Percentiles rank a stretch among this genome's conserved stretches.
Evolutionary conservation across 2,329 filamentous ascomycete species (phyloP).

Genomic region (Peltaster fructicola): DNA sequence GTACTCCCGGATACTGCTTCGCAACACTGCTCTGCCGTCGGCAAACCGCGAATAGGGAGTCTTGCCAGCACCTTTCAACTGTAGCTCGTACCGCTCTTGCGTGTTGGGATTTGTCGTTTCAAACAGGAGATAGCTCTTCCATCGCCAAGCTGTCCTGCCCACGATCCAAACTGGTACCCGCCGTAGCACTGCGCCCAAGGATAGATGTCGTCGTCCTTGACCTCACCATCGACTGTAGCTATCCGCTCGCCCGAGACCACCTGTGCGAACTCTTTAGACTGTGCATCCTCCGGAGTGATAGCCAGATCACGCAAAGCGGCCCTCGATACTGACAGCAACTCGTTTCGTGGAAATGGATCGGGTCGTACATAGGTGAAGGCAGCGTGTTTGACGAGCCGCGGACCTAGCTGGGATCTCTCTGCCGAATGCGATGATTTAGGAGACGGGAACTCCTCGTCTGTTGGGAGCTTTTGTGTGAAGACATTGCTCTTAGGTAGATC

Average conservation of each 20-base stretch:
- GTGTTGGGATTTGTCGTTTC: slow-evolving; percentile 63
- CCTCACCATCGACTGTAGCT: slow-evolving; percentile 52
- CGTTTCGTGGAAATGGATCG: slow-evolving; percentile 50
- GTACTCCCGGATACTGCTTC: slow-evolving; percentile 88
- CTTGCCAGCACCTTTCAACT: slow-evolving; percentile 82
- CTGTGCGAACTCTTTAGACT: slow-evolving; percentile 56
- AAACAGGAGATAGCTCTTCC: slow-evolving; percentile 90
- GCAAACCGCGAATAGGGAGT: slow-evolving; percentile 95
- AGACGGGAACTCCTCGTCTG: slow-evolving; percentile 63
- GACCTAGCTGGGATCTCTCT: slow-evolving; percentile 56
- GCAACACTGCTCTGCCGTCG: slow-evolving; percentile 81
- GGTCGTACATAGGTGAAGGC: slow-evolving; percentile 85
- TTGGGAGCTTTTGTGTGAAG: slow-evolving; percentile 50
- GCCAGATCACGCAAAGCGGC: slow-evolving; percentile 69
- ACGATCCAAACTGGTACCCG: slow-evolving; percentile 53
- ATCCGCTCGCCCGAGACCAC: slow-evolving; percentile 70
- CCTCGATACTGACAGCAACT: slow-evolving; percentile 65
- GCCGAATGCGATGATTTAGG: slow-evolving; percentile 67
- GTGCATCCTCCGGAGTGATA: slow-evolving; percentile 48
- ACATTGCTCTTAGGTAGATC: slow-evolving; percentile 46
- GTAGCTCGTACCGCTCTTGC: slow-evolving; percentile 65
- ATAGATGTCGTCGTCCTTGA: slow-evolving; percentile 53
- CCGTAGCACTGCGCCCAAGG: slow-evolving; percentile 99
- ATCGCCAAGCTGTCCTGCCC: slow-evolving; percentile 92
- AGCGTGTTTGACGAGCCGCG: slow-evolving; percentile 69